Percentiles rank a stretch among this genome's conserved stretches.
Evolutionary conservation across 2,329 filamentous ascomycete species (phyloP).

Genomic region (Pleoardoris graminearum): DNA sequence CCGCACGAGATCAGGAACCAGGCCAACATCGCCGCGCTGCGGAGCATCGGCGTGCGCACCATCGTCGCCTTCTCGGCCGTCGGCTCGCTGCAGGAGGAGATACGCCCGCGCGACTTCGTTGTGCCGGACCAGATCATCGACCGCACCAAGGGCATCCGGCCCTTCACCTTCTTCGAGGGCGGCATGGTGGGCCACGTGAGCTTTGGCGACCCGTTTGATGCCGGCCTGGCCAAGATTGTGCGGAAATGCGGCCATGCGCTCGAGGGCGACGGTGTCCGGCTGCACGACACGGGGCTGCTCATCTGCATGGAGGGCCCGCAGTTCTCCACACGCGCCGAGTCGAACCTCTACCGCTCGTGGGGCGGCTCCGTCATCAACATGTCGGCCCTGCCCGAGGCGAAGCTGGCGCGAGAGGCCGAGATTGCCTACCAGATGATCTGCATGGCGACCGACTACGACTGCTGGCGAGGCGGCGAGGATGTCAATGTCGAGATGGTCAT

Average conservation of each 20-base stretch:
- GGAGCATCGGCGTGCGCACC: conserved; percentile 83
- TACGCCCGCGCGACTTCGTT: conserved; percentile 95
- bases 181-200: conserved; percentile 93
- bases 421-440: conserved; percentile 98
- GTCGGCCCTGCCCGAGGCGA: conserved; percentile 92
- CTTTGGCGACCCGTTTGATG: conserved; percentile 95
- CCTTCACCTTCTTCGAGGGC: conserved; percentile 93
- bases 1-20: conserved; percentile 94
- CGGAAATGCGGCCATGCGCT: conserved; percentile 74
- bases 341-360: conserved; percentile 91
- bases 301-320: conserved; percentile 99
- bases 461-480: conserved; percentile 80
- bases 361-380: conserved; percentile 98
- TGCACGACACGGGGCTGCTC: conserved; percentile 83
- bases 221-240: conserved; percentile 73
- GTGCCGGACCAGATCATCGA: conserved; percentile 97
- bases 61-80: conserved; percentile 96
- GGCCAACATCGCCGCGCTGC: conserved; percentile 97
- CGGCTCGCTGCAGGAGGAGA: conserved; percentile 86
- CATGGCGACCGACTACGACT: conserved; percentile 99
- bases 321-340: conserved; percentile 95
- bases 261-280: conserved; percentile 78
- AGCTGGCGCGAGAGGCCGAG: conserved; percentile 94
- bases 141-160: conserved; percentile 90
- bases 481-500: conserved; percentile 98